A percentile compares a stretch with the other conserved stretches of the same genome.
Conservation (phyloP, 2,329 filamentous ascomycete species). For the Fragosphaeria purpurea region DNA sequence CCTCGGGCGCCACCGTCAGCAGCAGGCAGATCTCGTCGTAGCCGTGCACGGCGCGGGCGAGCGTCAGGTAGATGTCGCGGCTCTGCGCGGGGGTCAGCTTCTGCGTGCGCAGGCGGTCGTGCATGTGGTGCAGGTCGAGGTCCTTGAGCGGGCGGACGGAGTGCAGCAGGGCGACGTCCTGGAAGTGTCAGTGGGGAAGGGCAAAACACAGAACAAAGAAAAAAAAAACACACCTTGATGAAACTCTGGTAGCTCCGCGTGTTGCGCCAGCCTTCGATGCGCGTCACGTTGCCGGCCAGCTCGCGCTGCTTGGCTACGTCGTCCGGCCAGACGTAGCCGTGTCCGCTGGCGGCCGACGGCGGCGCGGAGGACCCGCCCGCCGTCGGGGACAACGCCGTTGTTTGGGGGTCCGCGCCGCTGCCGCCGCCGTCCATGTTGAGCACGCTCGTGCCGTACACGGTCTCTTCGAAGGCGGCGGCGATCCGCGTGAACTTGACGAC, state of each 20-base stretch:
- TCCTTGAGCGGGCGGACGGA: slow-evolving; percentile 59
- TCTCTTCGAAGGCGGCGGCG: slow-evolving; percentile 88
- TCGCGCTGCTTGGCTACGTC: slow-evolving; percentile 73
- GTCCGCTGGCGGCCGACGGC: slow-evolving; percentile 50
- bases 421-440: slow-evolving; percentile 65
- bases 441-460: slow-evolving; percentile 85
- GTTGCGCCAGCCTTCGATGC: slow-evolving; percentile 94
- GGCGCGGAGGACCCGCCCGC: background rate
- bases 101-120: slow-evolving; percentile 78
- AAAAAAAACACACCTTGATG: slow-evolving; percentile 58
- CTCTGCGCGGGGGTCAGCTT: slow-evolving; percentile 67
- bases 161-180: slow-evolving; percentile 58
- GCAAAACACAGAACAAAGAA: background rate
- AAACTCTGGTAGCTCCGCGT: slow-evolving; percentile 94
- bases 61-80: slow-evolving; percentile 74
- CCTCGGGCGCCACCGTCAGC: slow-evolving; percentile 72
- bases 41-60: slow-evolving; percentile 63
- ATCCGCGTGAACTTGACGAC: slow-evolving; percentile 90
- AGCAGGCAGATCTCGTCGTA: slow-evolving; percentile 83
- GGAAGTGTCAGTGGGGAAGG: background rate
- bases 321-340: slow-evolving; percentile 92
- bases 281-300: slow-evolving; percentile 79
- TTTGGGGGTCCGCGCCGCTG: slow-evolving; percentile 29
- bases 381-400: slow-evolving; percentile 14
- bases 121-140: slow-evolving; percentile 84